Percentiles rank a stretch among this genome's conserved stretches.
Evolutionary conservation across 192 early-diverging fungal genomes (phyloP).

Genomic region (Cladochytrium replicatum): DNA sequence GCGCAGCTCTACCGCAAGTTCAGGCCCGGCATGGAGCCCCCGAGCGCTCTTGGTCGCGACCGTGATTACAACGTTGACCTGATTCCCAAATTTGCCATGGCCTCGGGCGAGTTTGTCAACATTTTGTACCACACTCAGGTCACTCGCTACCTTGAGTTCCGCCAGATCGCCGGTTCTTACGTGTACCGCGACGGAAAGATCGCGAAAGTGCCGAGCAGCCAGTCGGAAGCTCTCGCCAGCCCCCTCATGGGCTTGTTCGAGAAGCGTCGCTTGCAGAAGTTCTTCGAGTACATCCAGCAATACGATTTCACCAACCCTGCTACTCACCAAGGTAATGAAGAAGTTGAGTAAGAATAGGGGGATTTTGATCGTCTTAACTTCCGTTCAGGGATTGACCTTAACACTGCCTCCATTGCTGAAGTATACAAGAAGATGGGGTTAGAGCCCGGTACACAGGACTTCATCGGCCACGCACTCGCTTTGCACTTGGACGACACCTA

Average conservation of each 20-base stretch:
- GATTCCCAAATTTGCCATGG: conserved; percentile 99
- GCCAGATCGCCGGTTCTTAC: conserved; percentile 86
- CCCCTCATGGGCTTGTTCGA: conserved; percentile 91
- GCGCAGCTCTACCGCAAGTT: conserved; percentile 47
- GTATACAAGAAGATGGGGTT: conserved; percentile 89
- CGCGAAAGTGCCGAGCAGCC: conserved; percentile 89
- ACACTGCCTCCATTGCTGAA: conserved; percentile 62
- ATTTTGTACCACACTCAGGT: conserved; percentile 97
- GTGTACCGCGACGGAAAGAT: conserved; percentile 86
- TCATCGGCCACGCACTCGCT: conserved; percentile 95
- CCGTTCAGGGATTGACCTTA: conserved; percentile 62
- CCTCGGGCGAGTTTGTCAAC: conserved; percentile 92
- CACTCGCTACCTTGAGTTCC: conserved; percentile 96
- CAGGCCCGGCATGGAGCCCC: conserved; percentile 35
- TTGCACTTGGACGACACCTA: conserved; percentile 85
- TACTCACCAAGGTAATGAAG: conserved; percentile 57
- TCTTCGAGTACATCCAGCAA: conserved; percentile 91
- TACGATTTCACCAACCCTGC: conserved; percentile 73
- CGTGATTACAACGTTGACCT: conserved; percentile 96
- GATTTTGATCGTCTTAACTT: conserved; percentile 3
- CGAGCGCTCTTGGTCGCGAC: conserved; percentile 40
- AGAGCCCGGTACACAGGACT: conserved; percentile 90
- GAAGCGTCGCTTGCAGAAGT: conserved; percentile 84
- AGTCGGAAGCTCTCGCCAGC: conserved; percentile 72
- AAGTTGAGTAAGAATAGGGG: conserved; percentile 2